Base-by-base conservation (phyloP, 257 asterid genomes). In the Lycium barbarum region DNA sequence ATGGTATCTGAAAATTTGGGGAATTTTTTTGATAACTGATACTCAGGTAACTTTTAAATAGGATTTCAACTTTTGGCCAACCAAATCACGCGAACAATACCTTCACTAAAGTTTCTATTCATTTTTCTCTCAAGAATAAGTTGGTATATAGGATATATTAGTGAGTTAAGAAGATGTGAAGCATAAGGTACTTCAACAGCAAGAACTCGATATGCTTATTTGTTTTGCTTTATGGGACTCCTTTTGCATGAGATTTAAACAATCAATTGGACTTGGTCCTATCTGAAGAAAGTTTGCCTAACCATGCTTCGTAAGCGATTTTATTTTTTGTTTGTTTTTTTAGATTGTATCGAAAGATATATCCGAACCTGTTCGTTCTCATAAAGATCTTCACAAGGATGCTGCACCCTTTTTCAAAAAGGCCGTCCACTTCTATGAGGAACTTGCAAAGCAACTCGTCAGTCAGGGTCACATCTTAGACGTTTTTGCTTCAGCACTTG, bases 331-430 rank as follows among this genome's bases (percentile, higher is more conserved):
- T 76, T 54, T 76, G 45, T 33, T 49, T 81, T 78, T 65, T 89
- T 90, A 97, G 99, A 97, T 97, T 90, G 98, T 90, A 84, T 92
- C 98, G 26, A 97, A 95, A 90, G 98, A 95, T 88, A 84, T 97
- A 83, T 95, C 99, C 68, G 99, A 97, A 87, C 99, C 99, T 36
- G 98, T 88, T 70, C 98, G 99, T 72, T 97, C 99, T 9, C 99
- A 97, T 87, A 97, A 95, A 89, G 99, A 97, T 93, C 93, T 97
- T 72, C 98, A 95, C 90, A 95, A 97, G 93, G 98, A 97, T 85
- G 98, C 99, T 49, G 98, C 94, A 79, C 97, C 95, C 43, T 93
- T 87, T 90, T 97, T 93, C 84, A 97, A 90, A 86, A 97, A 97
- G 87, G 91, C 99, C 22, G 93, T 94, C 80, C 91, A 88, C 66